Conservation (phyloP, 140 eudicot species). For the Erigeron philadelphicus region DNA sequence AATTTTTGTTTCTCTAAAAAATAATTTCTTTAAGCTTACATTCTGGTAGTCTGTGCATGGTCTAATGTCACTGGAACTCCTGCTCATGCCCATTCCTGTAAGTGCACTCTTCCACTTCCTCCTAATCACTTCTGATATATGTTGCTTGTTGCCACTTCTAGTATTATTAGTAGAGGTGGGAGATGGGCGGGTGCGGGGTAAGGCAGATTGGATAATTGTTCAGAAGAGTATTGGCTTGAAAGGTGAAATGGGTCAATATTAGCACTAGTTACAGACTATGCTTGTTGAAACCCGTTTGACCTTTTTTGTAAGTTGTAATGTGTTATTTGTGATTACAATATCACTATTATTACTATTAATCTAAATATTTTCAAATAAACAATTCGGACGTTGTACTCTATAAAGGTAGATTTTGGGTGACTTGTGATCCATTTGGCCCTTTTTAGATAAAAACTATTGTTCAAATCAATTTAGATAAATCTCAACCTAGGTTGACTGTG, state of each 20-base stretch:
- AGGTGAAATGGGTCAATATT: not conserved
- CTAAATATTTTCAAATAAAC: not conserved
- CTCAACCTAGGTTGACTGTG: not conserved
- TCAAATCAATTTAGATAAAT: too few species aligned
- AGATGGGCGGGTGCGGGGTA: not conserved
- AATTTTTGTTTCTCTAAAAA: conserved; percentile 1
- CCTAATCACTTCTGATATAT: not conserved
- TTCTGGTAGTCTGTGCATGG: not conserved
- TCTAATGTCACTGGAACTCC: conserved; percentile 2
- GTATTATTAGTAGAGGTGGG: not conserved
- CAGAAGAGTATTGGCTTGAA: not conserved
- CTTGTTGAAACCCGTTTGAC: not conserved
- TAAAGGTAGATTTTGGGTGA: conserved; percentile 4
- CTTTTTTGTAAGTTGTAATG: not conserved
- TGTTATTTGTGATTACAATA: not conserved
- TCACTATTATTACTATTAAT: not conserved
- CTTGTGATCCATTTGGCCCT: not conserved
- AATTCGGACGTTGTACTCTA: not conserved
- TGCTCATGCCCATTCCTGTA: conserved; percentile 2
- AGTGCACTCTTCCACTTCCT: conserved; percentile 1
- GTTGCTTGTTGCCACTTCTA: not conserved
- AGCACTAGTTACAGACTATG: not conserved
- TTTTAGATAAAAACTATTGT: not conserved
- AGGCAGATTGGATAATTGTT: not conserved
- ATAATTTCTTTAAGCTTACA: conserved; percentile 1